Base-by-base conservation (phyloP, 192 early-diverging fungal genomes). In the Backusella westeae region DNA sequence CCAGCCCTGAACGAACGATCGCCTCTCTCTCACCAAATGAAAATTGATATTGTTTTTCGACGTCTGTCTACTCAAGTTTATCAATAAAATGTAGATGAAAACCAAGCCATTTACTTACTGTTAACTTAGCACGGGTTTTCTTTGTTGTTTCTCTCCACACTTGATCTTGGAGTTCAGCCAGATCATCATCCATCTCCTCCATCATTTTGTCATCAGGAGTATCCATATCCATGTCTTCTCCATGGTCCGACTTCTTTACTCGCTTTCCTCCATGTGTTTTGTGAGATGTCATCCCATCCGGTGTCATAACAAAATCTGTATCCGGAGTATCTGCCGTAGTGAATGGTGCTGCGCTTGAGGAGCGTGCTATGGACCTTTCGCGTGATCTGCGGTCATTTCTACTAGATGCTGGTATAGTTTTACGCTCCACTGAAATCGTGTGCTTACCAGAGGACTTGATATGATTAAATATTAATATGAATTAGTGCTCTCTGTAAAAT, bases 141-240 rank as follows among this genome's bases (percentile, higher is more conserved):
- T 85, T 83, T 1, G 89, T 90, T 42, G 75, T 78, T 35, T 86
- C 84, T 49, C 82, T 86, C 89, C 89, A 90, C 19, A 80, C 80
- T 19, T 81, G 68, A 34, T 79, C 78, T 52, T 84, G 75, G 26
- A 90, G 75, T 46, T 89, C 88, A 5, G 84, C 89, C 42, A 84
- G 82, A 41, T 87, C 86, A 1, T 86, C 85, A n/a, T 89, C 87
- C 71, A 82, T 75, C 75, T 90, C 88, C 1, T 85, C 86, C 5
- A 77, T 69, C 23, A 80, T 69, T 0, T 84, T 79, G 2, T 74
- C 76, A 32, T 80, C 83, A 38, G 78, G 82, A 36, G 85, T 79
- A 36, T 86, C 83, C 32, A 81, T 67, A 82, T 84, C 86, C 56
- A 83, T 86, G 14, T 73, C 29, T 17, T 53, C 72, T 23, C 34